phyloP scores from a whole-genome alignment of 2,329 filamentous ascomycete species.

The Ophiostoma perfectum region DNA sequence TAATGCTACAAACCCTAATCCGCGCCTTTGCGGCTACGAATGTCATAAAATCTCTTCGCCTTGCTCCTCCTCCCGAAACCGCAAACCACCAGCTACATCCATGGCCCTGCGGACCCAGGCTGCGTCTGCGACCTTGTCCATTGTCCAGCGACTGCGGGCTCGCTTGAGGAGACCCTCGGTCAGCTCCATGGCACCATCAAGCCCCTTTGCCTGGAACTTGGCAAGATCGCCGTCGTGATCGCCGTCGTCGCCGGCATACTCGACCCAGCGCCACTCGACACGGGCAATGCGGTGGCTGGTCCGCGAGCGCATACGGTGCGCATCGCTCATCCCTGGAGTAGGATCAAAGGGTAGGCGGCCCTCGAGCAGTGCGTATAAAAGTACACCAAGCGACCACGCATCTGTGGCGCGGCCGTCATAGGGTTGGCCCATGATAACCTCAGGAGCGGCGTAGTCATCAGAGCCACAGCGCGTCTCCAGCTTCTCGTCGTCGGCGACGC shows the following conservation, averaged over 20 bases:
- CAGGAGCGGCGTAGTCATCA: conserved; percentile 94
- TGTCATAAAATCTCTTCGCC: conserved; percentile 45
- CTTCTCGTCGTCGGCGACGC: conserved; percentile 77
- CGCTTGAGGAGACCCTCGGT: conserved; percentile 82
- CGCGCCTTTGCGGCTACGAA: background rate
- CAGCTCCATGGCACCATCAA: conserved; percentile 70
- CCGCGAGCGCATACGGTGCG: conserved; percentile 68
- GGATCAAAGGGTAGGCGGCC: conserved; percentile 91
- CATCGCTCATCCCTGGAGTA: conserved; percentile 71
- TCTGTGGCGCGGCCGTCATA: conserved; percentile 92
- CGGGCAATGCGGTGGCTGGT: conserved; percentile 92
- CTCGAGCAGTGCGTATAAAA: conserved; percentile 90
- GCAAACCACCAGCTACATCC: conserved; percentile 56
- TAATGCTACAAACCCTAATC: background rate
- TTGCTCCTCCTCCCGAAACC: conserved; percentile 55
- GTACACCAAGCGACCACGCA: conserved; percentile 89
- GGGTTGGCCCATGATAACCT: conserved; percentile 89
- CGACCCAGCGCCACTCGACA: conserved; percentile 92
- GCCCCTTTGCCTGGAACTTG: conserved; percentile 57
- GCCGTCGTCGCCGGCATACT: conserved; percentile 75
- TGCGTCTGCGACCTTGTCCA: conserved; percentile 65
- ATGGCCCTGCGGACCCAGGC: conserved; percentile 76
- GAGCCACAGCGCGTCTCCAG: conserved; percentile 92
- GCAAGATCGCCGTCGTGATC: conserved; percentile 66
- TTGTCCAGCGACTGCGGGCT: conserved; percentile 67